Base-by-base conservation (phyloP, 164 flowering plant species). In the Euptelea pleiosperma region DNA sequence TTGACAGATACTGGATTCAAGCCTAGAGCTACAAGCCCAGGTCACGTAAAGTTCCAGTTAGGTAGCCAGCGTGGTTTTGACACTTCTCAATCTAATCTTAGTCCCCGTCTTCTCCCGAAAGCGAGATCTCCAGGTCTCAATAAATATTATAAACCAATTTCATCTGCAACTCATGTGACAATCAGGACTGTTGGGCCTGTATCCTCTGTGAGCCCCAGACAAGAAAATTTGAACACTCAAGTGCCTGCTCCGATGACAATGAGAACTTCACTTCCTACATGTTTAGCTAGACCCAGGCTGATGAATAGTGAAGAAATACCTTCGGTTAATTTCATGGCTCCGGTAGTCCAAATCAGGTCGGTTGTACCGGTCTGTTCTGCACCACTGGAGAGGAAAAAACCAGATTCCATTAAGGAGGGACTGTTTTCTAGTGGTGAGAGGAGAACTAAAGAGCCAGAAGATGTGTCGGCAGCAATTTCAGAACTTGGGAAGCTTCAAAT, bases 311-410 rank as follows among this genome's bases (percentile, higher is more conserved):
- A 60, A 28, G 49, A 61, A 19, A n/a, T 51, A 15, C 65, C 40
- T 40, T 59, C 75, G 1, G 12, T 6, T 47, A 53, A 25, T 28
- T 65, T 57, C 60, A 62, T 74, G 72, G 87, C 87, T 3, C 87
- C 87, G 1, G 63, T 84, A 21, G 84, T 82, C 57, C 75, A 79
- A 52, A 76, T 82, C 53, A 68, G 84, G 42, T 77, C 87, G 2
- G 79, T 82, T 30, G 63, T 73, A 1, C 87, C 82, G 11, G 84
- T 79, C 14, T 80, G 82, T 71, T 74, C 84, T 15, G 79, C 83
- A 46, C 79, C 84, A 9, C 79, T 79, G 8, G 44, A 63, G 3
- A 69, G 75, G 56, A 62, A 58, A 56, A 40, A 33, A 24, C 61
- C 75, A 3, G 69, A 57, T 30, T 41, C 67, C 21, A 28, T 30